Evolutionary conservation across 345 rosid species (phyloP), one percentile per base, ranked within the genome.

Genomic region (Populus tremula): DNA sequence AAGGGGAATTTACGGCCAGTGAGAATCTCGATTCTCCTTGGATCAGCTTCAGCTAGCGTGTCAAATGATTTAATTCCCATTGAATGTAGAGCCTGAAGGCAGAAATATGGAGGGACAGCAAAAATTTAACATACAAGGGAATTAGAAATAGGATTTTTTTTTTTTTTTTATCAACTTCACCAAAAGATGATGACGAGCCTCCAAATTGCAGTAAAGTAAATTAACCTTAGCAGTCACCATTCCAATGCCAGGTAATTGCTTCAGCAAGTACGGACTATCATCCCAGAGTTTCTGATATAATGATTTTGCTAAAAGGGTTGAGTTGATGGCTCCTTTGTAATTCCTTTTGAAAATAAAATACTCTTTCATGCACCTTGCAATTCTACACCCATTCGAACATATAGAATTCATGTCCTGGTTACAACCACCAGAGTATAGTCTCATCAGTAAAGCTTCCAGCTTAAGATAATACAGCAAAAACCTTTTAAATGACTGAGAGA

Each of bases 141-240:
- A 74, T 41, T 29, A 69, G 6, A 59, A 64, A 5, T 23, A 45
- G 6, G 4, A 13, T 1, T 10, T 33, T 33, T 33, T 6, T 39
- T 39, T 8, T 39, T 39, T 39, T 39, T 39, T 39, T 7, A 8
- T 39, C 17, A 45, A 3, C 13, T 6, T 13, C 50, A 45, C 50
- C 50, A 47, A 47, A 47, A 47, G 50, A 13, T 47, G 17, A 47
- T 13, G 0, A 10, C 5, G 49, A 47, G 50, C 18, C 50, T 13
- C 17, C 50, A 47, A 47, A 13, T 13, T 47, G 50, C 18, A 13
- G 50, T 47, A 27, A 71, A 70, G 39, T 21, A 43, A 69, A 65
- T 76, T 47, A 72, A 94, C 98, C 98, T 94, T 94, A 72, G 97
- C 97, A 14, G 98, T 94, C 84, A 94, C 98, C 97, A 91, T 94